These are phyloP conservation scores for Mitragyna speciosa DNA, from an alignment of 257 asterid species.

Conservation along the genomic window DNA sequence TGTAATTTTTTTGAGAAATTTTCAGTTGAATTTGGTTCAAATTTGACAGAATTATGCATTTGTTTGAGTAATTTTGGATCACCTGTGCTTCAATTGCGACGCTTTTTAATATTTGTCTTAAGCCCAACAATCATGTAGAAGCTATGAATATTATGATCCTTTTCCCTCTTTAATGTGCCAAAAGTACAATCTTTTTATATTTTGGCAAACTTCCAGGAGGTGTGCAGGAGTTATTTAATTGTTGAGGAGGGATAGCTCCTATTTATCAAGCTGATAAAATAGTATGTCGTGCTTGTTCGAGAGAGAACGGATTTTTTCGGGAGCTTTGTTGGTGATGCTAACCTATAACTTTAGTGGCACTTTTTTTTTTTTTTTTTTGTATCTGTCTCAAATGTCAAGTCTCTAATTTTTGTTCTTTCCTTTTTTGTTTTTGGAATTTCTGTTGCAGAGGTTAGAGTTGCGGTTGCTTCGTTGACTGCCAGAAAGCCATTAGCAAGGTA, in stretches of 20 bases:
- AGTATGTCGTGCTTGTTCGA: not conserved
- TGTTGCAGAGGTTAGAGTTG: constrained; percentile 64
- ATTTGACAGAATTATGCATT: not conserved
- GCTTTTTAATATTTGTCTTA: not conserved
- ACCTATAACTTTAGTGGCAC: not conserved
- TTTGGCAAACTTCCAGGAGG: too few species aligned
- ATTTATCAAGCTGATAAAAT: not conserved
- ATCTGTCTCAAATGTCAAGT: too few species aligned
- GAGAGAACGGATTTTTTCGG: not conserved
- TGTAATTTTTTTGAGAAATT: not conserved
- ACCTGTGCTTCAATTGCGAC: not conserved
- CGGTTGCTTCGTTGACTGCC: constrained; percentile 40
- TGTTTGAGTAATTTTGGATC: too few species aligned
- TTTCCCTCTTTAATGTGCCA: not conserved
- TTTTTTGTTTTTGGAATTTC: too few species aligned
- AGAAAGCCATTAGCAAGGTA: constrained; percentile 65
- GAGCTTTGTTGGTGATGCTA: not conserved
- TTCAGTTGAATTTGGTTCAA: not conserved
- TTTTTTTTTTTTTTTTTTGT: too few species aligned
- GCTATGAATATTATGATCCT: too few species aligned
- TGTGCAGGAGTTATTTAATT: not conserved
- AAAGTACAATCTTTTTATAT: not conserved
- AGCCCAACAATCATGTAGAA: too few species aligned
- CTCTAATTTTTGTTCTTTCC: too few species aligned
- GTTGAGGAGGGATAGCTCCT: not conserved